Percentiles rank a stretch among this genome's conserved stretches.
phyloP scores from a whole-genome alignment of 257 asterid species.

The Solanum phureja region DNA sequence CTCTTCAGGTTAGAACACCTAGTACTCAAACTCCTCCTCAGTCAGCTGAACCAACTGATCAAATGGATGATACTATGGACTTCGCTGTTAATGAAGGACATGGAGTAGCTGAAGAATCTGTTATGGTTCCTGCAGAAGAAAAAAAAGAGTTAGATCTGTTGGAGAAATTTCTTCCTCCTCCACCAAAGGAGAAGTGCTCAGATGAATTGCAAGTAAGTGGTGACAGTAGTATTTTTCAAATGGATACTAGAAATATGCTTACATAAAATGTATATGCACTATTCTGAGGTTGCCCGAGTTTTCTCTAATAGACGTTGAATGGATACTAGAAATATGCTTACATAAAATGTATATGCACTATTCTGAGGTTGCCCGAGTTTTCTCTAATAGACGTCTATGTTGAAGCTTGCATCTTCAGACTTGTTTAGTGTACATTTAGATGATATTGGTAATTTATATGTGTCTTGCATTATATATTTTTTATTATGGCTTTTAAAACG shows the following conservation, averaged over 20 bases:
- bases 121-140: slow-evolving; percentile 39
- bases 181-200: slow-evolving; percentile 64
- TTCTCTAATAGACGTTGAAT: background rate
- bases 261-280: background rate
- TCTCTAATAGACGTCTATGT: background rate
- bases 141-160: slow-evolving; percentile 41
- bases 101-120: slow-evolving; percentile 40
- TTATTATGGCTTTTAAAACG: background rate
- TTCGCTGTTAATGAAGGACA: slow-evolving; percentile 26
- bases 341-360: background rate
- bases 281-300: background rate
- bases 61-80: slow-evolving; percentile 25
- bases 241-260: background rate
- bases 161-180: slow-evolving; percentile 70
- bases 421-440: background rate
- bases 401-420: background rate
- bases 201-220: slow-evolving; percentile 80
- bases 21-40: slow-evolving; percentile 42
- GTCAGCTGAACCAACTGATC: slow-evolving; percentile 32
- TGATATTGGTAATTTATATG: background rate
- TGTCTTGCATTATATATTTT: background rate
- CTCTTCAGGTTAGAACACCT: slow-evolving; percentile 30
- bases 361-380: background rate
- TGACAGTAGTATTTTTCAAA: background rate
- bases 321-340: background rate